Conservation (phyloP, 768 basidiomycete species). For the Leccinum subgranulosum region DNA sequence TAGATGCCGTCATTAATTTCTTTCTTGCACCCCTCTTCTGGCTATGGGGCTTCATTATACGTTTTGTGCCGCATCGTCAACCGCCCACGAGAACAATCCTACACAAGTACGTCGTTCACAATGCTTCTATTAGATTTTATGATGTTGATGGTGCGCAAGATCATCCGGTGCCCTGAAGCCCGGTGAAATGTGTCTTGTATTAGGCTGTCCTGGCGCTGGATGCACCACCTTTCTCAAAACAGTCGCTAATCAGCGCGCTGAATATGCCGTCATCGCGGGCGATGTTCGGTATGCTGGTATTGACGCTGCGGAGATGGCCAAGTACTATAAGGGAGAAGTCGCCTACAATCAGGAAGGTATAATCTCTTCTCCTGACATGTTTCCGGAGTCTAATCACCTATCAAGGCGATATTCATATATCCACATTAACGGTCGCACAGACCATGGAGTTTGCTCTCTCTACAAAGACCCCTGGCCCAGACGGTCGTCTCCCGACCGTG, state of each 20-base stretch:
- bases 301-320: slow-evolving; percentile 68
- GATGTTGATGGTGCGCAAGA: slow-evolving; percentile 29
- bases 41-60: slow-evolving; percentile 41
- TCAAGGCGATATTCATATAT: slow-evolving; percentile 75
- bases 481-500: slow-evolving; percentile 67
- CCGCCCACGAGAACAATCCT: slow-evolving; percentile 51
- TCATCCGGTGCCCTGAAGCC: slow-evolving; percentile 69
- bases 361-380: not conserved
- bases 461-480: slow-evolving; percentile 72
- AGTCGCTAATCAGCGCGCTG: slow-evolving; percentile 72
- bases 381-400: not conserved
- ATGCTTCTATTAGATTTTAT: not conserved
- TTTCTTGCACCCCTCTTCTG: slow-evolving; percentile 50
- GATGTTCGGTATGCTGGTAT: slow-evolving; percentile 85
- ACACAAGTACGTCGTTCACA: slow-evolving; percentile 44
- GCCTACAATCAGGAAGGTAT: slow-evolving; percentile 75
- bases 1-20: slow-evolving; percentile 54
- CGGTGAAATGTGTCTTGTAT: slow-evolving; percentile 84
- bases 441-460: slow-evolving; percentile 71
- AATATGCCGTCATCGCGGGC: slow-evolving; percentile 61
- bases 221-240: slow-evolving; percentile 85
- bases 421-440: slow-evolving; percentile 78
- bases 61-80: slow-evolving; percentile 37
- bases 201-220: slow-evolving; percentile 81
- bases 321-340: slow-evolving; percentile 75